phyloP scores from a whole-genome alignment of 2,329 filamentous ascomycete genomes.

The Aspergillus brasiliensis region DNA sequence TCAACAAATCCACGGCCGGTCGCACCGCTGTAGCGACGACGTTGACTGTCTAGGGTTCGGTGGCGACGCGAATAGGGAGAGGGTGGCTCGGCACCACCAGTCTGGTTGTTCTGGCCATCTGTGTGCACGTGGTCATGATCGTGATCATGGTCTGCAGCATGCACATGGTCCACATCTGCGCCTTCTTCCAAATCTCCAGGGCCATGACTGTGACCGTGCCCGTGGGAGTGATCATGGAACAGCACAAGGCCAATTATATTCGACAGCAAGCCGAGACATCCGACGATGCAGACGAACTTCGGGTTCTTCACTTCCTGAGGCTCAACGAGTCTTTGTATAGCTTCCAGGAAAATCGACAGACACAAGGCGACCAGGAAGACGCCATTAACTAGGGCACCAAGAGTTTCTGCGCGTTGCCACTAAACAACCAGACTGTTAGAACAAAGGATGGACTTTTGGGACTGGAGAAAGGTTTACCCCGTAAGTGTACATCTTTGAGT shows the following conservation, averaged over 20 bases:
- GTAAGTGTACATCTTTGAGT: constrained; percentile 90
- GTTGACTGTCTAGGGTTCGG: constrained; percentile 27
- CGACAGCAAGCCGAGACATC: constrained; percentile 79
- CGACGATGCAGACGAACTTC: constrained; percentile 84
- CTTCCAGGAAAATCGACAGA: constrained; percentile 94
- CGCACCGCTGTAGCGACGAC: constrained; percentile 53
- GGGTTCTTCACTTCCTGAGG: constrained; percentile 86
- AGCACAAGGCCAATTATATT: constrained; percentile 88
- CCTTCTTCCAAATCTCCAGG: constrained; percentile 47
- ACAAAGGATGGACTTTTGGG: not conserved
- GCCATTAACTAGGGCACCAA: constrained; percentile 94
- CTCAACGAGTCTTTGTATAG: constrained; percentile 86
- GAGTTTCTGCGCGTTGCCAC: constrained; percentile 96
- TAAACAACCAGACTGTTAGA: constrained; percentile 38
- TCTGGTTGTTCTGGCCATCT: constrained; percentile 38
- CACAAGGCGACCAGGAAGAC: constrained; percentile 97
- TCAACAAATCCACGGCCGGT: constrained; percentile 56
- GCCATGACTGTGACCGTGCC: constrained; percentile 64
- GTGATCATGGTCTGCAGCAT: constrained; percentile 43
- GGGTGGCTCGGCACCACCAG: constrained; percentile 21
- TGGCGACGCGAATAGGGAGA: constrained; percentile 36
- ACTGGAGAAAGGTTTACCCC: constrained; percentile 64
- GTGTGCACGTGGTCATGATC: constrained; percentile 45
- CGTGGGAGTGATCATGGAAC: constrained; percentile 90
- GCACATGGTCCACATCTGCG: constrained; percentile 54